Evolutionary conservation across 1,139 yeast genomes (phyloP), one percentile per base, ranked within the genome.

Genomic region (Saccharomyces hybrid): DNA sequence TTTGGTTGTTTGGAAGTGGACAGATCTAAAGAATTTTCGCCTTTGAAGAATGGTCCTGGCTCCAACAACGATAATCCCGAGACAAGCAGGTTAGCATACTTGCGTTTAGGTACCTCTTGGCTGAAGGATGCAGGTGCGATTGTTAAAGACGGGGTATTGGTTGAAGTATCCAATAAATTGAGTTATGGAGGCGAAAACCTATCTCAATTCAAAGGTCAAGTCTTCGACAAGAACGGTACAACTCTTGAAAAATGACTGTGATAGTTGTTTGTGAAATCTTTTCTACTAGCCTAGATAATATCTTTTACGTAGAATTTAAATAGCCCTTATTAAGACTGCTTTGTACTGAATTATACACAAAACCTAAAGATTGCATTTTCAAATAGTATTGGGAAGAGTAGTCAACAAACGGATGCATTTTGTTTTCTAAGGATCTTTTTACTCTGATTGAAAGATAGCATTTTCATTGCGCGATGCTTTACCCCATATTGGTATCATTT

Each of bases 1-100:
- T 95, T 95, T 70, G 99, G 97, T 1, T 88, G 96, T 68, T 77
- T 95, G 59, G 99, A 95, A 73, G 99, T 95, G 29, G 86, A 82
- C 48, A 82, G 99, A 69, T 61, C 74, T 3, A 83, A 83, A 55
- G 99, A 95, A 70, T 95, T 95, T 66, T 86, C 97, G 21, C 99
- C 99, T 2, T 80, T 95, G 70, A 95, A 95, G 69, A 95, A 95
- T 70, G 96, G 90, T 1, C 83, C 87, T 32, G 96, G 93, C 24
- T 80, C 95, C 16, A 75, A 77, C 26, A 83, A 82, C 64, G 98
- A 93, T 70, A 85, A 89, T 51, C 96, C 98, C 42, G 85, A 83
- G 59, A 84, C 97, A 2, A 88, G 96, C 61, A 80, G 86, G 59
- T 71, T 67, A 12, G 86, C 87, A 62, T 81, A 82, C 61, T 75